phyloP scores from a whole-genome alignment of 2,329 filamentous ascomycete genomes.

The Exophiala calicioides region DNA sequence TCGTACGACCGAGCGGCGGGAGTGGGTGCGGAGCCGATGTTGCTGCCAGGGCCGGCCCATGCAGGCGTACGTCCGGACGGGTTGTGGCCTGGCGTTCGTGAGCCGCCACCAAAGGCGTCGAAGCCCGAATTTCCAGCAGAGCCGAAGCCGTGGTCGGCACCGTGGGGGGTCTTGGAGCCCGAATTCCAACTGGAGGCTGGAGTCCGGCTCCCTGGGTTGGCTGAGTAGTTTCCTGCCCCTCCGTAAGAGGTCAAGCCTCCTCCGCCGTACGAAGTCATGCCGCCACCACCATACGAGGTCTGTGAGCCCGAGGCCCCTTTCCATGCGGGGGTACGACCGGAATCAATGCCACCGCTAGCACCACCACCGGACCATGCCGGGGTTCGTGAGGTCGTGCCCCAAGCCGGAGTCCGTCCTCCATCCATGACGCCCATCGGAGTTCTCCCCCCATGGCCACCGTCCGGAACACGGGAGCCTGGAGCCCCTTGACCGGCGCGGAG shows the following conservation, averaged over 20 bases:
- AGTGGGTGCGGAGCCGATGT: constrained; percentile 34
- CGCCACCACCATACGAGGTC: constrained; percentile 60
- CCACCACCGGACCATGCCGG: constrained; percentile 33
- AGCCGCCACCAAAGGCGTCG: constrained; percentile 67
- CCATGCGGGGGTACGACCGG: constrained; percentile 54
- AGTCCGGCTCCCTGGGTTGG: constrained; percentile 59
- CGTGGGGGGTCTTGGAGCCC: constrained; percentile 68
- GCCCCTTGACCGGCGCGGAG: constrained; percentile 26
- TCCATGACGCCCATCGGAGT: constrained; percentile 65
- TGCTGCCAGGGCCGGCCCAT: constrained; percentile 36
- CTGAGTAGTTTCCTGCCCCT: constrained; percentile 42
- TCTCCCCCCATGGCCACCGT: constrained; percentile 65
- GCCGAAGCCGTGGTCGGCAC: constrained; percentile 55
- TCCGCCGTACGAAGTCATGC: constrained; percentile 65
- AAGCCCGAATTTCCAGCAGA: constrained; percentile 68
- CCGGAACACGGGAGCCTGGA: constrained; percentile 44
- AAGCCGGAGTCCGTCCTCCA: constrained; percentile 72
- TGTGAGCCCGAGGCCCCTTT: constrained; percentile 59
- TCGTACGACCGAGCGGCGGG: constrained; percentile 59
- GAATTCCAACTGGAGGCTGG: constrained; percentile 71
- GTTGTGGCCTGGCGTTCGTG: constrained; percentile 76
- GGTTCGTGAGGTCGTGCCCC: constrained; percentile 61
- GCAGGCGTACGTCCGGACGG: constrained; percentile 53
- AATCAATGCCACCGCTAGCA: constrained; percentile 27
- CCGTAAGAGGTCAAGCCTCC: constrained; percentile 77